Evolutionary conservation across 257 asterid genomes (phyloP), one percentile per base, ranked within the genome.

Genomic region (Buddleja alternifolia): DNA sequence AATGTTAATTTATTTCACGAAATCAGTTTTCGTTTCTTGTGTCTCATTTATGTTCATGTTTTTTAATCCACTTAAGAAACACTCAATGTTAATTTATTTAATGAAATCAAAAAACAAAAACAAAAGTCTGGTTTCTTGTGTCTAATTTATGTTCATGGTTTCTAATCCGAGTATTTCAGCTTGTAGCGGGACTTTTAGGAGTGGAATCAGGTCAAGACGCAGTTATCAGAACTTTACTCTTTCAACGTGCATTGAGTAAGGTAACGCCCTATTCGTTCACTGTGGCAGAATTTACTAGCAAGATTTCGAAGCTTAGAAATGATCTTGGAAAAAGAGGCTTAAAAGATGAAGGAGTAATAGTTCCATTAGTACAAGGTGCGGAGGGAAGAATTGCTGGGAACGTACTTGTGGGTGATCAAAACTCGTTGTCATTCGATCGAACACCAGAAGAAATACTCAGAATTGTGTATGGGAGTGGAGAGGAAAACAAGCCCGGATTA

Each of bases 161-260:
- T 11, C 32, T 1, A 3, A 15, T n/a, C n/a, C 7, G 25, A 9
- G 2, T 0, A 9, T 17, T 72, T 0, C 78, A 84, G 85, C 56
- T 84, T 2, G 81, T 75, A 53, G 85, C 84, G 0, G 85, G 86
- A 63, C 85, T 85, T 4, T 57, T 85, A 39, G 90, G 78, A 0
- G 82, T 85, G 72, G 87, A 85, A 68, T 65, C 90, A 8, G 88
- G 85, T 14, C 90, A 84, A 73, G 87, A 81, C 32, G 87, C 84
- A 1, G 77, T 82, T 1, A 5, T 84, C 3, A 73, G 90, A 24
- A 4, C 76, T 1, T 24, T 84, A 1, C 72, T 82, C 0, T 81
- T 40, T 19, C 56, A 79, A 42, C 56, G 59, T 0, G 68, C 70
- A 3, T 3, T 5, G 0, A 0, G 0, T 11, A 57, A 1, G 3